These are phyloP conservation scores for Chlorella variabilis DNA, from an alignment of 163 green algal species.

Conservation along the genomic window DNA sequence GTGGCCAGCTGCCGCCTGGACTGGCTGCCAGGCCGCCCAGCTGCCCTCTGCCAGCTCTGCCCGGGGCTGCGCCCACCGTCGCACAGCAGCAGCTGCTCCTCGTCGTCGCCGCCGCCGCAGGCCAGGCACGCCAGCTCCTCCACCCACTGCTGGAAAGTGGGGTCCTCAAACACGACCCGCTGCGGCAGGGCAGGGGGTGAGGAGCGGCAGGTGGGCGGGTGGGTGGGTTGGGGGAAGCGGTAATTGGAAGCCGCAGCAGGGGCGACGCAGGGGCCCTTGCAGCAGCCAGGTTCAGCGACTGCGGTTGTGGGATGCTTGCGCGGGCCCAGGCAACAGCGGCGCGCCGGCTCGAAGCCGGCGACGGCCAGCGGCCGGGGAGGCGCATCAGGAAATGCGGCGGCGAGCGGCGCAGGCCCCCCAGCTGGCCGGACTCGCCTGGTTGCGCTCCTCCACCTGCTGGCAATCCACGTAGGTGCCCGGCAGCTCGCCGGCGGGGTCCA, in stretches of 20 bases:
- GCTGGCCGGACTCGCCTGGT: no score
- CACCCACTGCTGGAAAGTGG: constrained; percentile 50
- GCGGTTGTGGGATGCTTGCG: neutral
- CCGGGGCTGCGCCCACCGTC: constrained; percentile 67
- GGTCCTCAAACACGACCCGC: constrained; percentile 49
- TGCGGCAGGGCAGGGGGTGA: no score
- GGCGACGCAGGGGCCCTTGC: neutral
- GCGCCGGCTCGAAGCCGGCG: no score
- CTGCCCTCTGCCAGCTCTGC: no score
- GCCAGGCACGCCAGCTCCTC: constrained; percentile 58
- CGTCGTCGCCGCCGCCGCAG: constrained; percentile 61
- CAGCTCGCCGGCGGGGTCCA: constrained; percentile 8
- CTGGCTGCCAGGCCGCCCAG: no score
- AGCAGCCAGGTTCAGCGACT: no score
- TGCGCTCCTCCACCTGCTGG: constrained; percentile 46
- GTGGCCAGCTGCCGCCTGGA: no score
- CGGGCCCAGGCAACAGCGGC: no score
- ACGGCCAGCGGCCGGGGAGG: no score
- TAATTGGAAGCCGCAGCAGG: neutral
- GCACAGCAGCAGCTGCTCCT: constrained; percentile 70
- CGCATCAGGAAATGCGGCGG: no score
- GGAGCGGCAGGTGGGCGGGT: no score
- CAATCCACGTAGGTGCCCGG: constrained; percentile 35
- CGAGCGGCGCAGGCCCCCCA: no score
- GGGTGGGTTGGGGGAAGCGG: neutral